Percentiles rank a stretch among this genome's conserved stretches.
phyloP scores from a whole-genome alignment of 1,284 basidiomycete species.

The Trichosporon sp. region DNA sequence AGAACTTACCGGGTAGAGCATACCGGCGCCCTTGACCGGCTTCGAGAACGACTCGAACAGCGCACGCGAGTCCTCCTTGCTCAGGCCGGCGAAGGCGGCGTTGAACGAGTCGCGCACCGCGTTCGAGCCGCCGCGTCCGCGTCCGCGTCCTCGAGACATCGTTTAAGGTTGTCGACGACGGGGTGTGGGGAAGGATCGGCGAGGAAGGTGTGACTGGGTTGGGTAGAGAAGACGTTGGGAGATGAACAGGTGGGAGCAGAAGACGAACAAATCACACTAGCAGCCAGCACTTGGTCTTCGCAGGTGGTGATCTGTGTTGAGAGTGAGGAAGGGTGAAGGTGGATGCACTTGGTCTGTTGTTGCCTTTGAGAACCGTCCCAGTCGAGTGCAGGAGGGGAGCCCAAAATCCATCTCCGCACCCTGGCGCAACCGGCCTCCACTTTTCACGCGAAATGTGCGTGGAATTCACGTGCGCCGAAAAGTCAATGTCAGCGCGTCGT shows the following conservation, averaged over 20 bases:
- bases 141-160: constrained; percentile 30
- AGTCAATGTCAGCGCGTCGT: constrained; percentile 18
- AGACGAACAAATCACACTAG: neutral
- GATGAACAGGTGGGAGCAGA: neutral
- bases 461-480: neutral
- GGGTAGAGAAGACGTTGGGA: neutral
- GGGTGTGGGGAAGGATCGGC: neutral
- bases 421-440: neutral
- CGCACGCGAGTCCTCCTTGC: constrained; percentile 35
- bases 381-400: neutral
- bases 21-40: constrained; percentile 42
- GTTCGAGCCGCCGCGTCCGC: constrained; percentile 30
- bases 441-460: neutral
- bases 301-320: neutral
- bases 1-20: constrained; percentile 50
- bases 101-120: constrained; percentile 33
- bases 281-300: constrained; percentile 16
- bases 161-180: neutral
- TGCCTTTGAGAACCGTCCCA: neutral
- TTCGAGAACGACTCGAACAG: constrained; percentile 33
- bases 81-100: constrained; percentile 35
- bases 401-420: constrained; percentile 15
- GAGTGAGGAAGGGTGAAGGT: neutral
- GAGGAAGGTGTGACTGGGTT: neutral
- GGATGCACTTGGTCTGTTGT: neutral